Base-by-base conservation (phyloP, 495 filamentous ascomycete genomes). In the Xylaria castorea region DNA sequence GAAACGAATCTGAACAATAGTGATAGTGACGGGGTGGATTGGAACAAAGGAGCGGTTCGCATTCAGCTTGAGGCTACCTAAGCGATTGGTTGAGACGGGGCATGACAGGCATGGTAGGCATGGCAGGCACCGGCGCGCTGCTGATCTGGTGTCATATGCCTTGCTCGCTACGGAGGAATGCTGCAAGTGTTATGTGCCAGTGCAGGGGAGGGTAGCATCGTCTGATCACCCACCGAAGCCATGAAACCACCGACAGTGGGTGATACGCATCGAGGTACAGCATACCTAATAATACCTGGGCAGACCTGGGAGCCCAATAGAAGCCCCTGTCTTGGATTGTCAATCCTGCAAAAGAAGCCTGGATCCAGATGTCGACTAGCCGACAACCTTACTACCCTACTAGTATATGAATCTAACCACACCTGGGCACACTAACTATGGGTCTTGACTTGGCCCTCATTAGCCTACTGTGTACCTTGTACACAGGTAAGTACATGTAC, bases 21-120 rank as follows among this genome's bases (percentile, higher is more conserved):
- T 20, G 64, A 38, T 53, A 9, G 46, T 61, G 58, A 22, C 32
- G 6, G 34, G 38, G 36, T 38, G 8, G 16, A 36, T 18, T 53
- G 25, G 32, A 53, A 51, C 64, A 46, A 66, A 66, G 64, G 64
- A 66, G 64, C 16, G 27, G 63, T 66, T 66, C 44, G 64, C 64
- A 66, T 66, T 66, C 64, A 66, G 64, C 64, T 53, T 8, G 44
- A 53, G 64, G 44, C 42, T 34, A 30, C n/a, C n/a, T n/a, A n/a
- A n/a, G 30, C 42, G 46, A 68, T 42, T 68, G 66, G 50, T 44
- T 22, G 34, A 44, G 38, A 42, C 61, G 22, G 58, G 3, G 22
- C 38, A 27, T 27, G 36, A 22, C 46, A 50, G 46, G 46, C 46
- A 50, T 50, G 48, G n/a, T n/a, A 50, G 20, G 20, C 46, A 22